Base-by-base conservation (phyloP, 179 eudicot genomes). In the Silene noctiflora region DNA sequence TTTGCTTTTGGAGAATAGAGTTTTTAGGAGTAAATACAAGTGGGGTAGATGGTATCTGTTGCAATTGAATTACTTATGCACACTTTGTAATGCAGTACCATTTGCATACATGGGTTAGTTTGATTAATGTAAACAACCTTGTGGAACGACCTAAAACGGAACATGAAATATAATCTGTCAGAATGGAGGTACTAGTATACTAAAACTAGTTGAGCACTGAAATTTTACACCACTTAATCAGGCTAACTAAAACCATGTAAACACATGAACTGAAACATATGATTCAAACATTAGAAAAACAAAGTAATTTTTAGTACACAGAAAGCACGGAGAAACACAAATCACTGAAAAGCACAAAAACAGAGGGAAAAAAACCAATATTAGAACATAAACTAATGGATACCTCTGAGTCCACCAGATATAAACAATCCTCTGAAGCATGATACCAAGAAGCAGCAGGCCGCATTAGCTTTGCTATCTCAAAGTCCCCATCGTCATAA, bases 401-500 rank as follows among this genome's bases (percentile, higher is more conserved):
- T 87, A 95, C 99, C 89, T 95, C 99, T 2, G 93, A 93, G 83
- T 95, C 99, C 80, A 87, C 91, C 81, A 95, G 77, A 82, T 91
- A 95, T 66, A 95, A 82, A 81, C 91, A 91, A 87, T 86, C 90
- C 74, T 88, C 92, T 51, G 82, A 72, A 78, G 83, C 82, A 77
- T 87, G 74, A 83, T 92, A 95, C 79, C 87, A 90, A 39, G 93
- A 91, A 85, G 91, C 96, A 67, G 97, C 97, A 74, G 99, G 99
- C 71, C 99, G 86, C 87, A 80, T 82, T 74, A 95, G 71, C 83
- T 88, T 89, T 44, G 96, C 90, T 66, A 70, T 79, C 74, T 95
- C 97, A 86, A 95, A 95, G 48, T 95, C 96, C 71, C 97, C 96
- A 85, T 95, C 99, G 82, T 95, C 96, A 78, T 89, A 93, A 76